Evolutionary conservation across 2,329 filamentous ascomycete genomes (phyloP).

Genomic region (Sphaerulina vaccinii): DNA sequence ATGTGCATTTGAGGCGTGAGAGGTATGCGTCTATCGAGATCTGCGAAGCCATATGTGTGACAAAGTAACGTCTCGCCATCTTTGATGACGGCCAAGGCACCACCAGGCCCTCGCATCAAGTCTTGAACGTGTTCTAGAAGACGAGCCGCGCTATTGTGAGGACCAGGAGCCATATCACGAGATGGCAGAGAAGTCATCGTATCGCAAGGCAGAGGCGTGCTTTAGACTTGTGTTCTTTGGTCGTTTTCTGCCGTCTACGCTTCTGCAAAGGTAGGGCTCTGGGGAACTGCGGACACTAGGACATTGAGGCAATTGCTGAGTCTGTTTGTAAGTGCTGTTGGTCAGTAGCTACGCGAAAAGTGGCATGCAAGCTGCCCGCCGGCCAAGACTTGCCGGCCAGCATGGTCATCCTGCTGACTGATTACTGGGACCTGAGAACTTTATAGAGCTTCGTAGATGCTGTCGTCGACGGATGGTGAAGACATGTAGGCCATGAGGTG

Average conservation of each 20-base stretch:
- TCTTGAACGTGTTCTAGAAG: constrained; percentile 1
- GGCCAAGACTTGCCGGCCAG: constrained; percentile 2
- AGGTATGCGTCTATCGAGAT: constrained; percentile 41
- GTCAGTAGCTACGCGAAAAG: neutral
- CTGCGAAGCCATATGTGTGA: constrained; percentile 46
- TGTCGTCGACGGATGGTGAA: too few species aligned
- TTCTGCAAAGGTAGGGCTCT: too few species aligned
- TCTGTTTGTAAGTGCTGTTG: neutral
- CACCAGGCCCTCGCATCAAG: constrained; percentile 42
- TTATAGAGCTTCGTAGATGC: too few species aligned
- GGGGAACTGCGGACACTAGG: too few species aligned
- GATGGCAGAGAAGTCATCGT: constrained; percentile 1
- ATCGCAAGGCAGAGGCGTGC: too few species aligned
- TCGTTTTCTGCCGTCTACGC: too few species aligned
- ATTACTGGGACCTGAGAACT: neutral
- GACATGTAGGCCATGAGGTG: too few species aligned
- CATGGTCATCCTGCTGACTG: neutral
- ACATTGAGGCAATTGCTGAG: neutral
- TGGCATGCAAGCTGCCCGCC: constrained; percentile 2
- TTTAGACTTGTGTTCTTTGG: too few species aligned
- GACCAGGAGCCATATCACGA: neutral
- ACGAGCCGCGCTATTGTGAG: neutral
- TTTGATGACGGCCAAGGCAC: constrained; percentile 44
- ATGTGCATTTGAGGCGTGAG: constrained; percentile 41
- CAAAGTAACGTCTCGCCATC: constrained; percentile 44